Conservation (phyloP, 176 grass and related monocot genomes). For the Avena atlantica region DNA sequence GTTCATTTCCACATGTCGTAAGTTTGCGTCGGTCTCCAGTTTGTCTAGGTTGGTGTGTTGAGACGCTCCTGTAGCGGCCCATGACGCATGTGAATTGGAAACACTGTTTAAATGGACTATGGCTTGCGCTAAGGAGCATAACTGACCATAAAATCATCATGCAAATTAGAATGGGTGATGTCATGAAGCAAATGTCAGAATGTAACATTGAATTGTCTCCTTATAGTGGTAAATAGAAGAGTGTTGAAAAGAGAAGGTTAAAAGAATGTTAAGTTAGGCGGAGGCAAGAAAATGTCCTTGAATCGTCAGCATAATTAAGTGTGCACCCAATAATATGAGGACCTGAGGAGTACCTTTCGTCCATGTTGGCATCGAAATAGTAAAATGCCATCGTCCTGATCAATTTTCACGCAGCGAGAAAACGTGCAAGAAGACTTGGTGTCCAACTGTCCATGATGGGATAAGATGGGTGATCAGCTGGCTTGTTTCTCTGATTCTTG, state of each 20-base stretch:
- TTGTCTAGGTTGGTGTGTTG: too few relatives aligned
- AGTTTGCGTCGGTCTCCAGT: too few relatives aligned
- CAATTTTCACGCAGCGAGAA: background rate
- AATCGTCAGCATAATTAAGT: background rate
- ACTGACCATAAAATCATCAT: background rate
- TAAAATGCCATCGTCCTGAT: background rate
- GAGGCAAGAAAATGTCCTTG: background rate
- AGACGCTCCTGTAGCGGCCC: too few relatives aligned
- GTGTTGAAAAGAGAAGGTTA: background rate
- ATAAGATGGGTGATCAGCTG: background rate
- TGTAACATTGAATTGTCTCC: slow-evolving; percentile 19
- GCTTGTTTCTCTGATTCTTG: background rate
- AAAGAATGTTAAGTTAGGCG: background rate
- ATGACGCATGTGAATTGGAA: too few relatives aligned
- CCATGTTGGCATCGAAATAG: slow-evolving; percentile 12
- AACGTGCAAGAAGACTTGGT: background rate
- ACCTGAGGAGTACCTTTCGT: background rate
- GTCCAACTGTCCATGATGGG: background rate
- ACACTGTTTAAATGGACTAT: too few relatives aligned
- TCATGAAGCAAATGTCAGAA: slow-evolving; percentile 21
- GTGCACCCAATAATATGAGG: background rate
- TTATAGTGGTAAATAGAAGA: background rate
- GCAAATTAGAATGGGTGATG: slow-evolving; percentile 37
- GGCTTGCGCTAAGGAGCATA: too few relatives aligned
- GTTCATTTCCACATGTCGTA: too few relatives aligned